Evolutionary conservation across 2,329 filamentous ascomycete genomes (phyloP), one percentile per base, ranked within the genome.

Genomic region (Mycosphaerella sp.): DNA sequence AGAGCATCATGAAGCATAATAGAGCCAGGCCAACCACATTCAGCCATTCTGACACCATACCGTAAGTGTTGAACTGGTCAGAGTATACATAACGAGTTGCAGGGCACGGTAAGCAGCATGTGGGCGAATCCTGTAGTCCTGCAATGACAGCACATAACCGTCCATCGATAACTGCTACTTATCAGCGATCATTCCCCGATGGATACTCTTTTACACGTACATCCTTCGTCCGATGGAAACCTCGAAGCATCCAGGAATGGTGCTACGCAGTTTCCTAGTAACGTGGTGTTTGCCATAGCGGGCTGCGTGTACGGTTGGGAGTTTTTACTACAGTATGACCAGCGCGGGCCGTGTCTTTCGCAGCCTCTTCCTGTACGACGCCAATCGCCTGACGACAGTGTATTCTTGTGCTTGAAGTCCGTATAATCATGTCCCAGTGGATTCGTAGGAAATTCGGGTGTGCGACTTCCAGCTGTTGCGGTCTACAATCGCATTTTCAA

Each of bases 101-200:
- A 32, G 93, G 93, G 70, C 93, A 98, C 57, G 93, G 93, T 54
- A 98, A 72, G 70, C 93, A 98, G 70, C 93, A 98, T 36, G 76
- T 76, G 4, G 83, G 63, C 36, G 76, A 76, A 9, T 73, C 70
- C 5, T 74, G 67, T 23, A 80, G 61, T 4, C 64, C 53, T 7
- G 70, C 59, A 8, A 79, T 62, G 0, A 69, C 62, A 44, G 80
- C 73, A 69, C 79, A 88, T 60, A 84, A 78, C 55, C 85, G 78
- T 54, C 80, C 80, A 42, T 67, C 66, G 36, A 78, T 65, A 62
- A 76, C 80, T 83, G 56, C 10, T 2, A n/a, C 32, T 31, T 36
- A 61, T 76, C 59, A 74, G 74, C 54, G 58, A 32, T 32, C 36
- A 47, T 38, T 47, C 48, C 45, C 8, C 5, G 21, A 12, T 32